phyloP scores from a whole-genome alignment of 2,329 filamentous ascomycete species.

The Cercospora janseana region DNA sequence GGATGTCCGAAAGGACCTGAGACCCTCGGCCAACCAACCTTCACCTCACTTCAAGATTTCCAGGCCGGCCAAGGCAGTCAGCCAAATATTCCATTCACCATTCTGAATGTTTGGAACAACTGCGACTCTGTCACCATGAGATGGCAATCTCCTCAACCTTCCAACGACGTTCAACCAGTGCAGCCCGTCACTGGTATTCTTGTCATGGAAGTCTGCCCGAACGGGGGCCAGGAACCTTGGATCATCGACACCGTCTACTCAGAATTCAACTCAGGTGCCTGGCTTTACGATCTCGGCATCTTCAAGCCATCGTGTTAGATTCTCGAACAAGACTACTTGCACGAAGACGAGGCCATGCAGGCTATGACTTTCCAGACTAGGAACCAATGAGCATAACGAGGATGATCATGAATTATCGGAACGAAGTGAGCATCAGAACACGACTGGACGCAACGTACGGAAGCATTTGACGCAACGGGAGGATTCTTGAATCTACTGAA shows the following conservation, averaged over 20 bases:
- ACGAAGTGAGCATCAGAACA: no score
- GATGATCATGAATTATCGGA: no score
- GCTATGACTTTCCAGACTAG: background rate
- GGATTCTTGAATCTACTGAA: no score
- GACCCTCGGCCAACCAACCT: constrained; percentile 31
- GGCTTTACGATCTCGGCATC: constrained; percentile 31
- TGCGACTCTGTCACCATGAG: constrained; percentile 36
- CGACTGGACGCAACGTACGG: no score
- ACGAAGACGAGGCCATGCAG: background rate
- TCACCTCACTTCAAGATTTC: constrained; percentile 32
- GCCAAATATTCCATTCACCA: constrained; percentile 35
- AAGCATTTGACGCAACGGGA: no score
- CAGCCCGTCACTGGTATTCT: constrained; percentile 33
- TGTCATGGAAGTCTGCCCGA: constrained; percentile 29
- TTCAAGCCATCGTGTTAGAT: constrained; percentile 22
- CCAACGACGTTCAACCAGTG: constrained; percentile 18
- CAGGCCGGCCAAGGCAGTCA: constrained; percentile 33
- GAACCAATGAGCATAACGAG: no score
- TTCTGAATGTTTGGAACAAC: constrained; percentile 36
- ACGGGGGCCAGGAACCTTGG: constrained; percentile 27
- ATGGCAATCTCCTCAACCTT: constrained; percentile 29
- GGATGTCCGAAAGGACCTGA: constrained; percentile 28
- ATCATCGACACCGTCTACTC: constrained; percentile 35
- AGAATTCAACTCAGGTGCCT: constrained; percentile 36
- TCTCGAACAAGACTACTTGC: background rate